phyloP scores from a whole-genome alignment of 2,329 filamentous ascomycete species.

The Trichoderma sp. region DNA sequence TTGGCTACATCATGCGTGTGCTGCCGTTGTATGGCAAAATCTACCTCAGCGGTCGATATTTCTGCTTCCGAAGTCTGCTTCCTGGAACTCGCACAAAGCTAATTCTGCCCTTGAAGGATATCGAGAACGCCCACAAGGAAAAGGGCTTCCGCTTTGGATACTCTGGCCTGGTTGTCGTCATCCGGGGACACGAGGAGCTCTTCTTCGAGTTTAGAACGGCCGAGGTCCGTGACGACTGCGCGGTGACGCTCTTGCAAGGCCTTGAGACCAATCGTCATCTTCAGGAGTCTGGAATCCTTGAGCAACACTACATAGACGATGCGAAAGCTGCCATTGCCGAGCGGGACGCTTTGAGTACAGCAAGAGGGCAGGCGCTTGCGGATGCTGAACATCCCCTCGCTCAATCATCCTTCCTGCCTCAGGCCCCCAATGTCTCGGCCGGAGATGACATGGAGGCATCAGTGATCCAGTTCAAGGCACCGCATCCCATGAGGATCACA shows the following conservation, averaged over 20 bases:
- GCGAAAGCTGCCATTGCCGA: constrained; percentile 79
- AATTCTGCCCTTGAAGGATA: constrained; percentile 85
- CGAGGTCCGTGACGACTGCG: constrained; percentile 85
- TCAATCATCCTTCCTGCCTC: constrained; percentile 50
- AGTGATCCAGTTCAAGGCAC: constrained; percentile 87
- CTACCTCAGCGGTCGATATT: constrained; percentile 83
- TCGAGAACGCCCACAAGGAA: constrained; percentile 92
- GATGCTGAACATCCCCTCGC: constrained; percentile 56
- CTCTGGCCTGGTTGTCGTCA: constrained; percentile 86
- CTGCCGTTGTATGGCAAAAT: constrained; percentile 94
- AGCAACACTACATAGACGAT: constrained; percentile 68
- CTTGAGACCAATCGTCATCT: constrained; percentile 73
- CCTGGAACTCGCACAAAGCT: constrained; percentile 90
- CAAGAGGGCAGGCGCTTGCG: constrained; percentile 58
- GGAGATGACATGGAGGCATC: constrained; percentile 86
- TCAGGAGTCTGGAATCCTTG: constrained; percentile 68
- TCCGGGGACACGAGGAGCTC: constrained; percentile 89
- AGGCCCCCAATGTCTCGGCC: constrained; percentile 73
- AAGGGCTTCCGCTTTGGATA: constrained; percentile 93
- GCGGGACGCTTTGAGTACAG: constrained; percentile 76
- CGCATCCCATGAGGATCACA: constrained; percentile 77
- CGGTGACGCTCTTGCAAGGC: constrained; percentile 75
- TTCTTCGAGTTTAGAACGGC: constrained; percentile 89
- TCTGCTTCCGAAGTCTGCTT: constrained; percentile 91
- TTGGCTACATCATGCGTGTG: constrained; percentile 86